These are phyloP conservation scores for Aspergillus niger DNA, from an alignment of 2,329 filamentous ascomycete species.

Conservation along the genomic window DNA sequence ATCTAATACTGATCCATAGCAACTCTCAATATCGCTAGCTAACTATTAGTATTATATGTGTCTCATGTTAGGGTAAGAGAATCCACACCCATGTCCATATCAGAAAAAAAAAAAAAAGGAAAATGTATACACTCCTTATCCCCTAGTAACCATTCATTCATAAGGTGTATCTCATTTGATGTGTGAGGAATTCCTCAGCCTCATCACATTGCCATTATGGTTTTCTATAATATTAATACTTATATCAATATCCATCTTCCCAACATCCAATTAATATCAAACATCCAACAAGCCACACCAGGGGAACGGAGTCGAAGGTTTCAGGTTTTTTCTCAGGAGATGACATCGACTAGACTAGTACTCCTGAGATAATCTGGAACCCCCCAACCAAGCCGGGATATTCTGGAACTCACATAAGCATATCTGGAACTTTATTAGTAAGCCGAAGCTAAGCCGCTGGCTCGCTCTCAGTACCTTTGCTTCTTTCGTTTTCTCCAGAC, in stretches of 20 bases:
- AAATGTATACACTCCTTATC: background rate
- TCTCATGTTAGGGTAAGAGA: background rate
- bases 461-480: no score
- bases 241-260: background rate
- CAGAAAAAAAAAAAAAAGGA: no score
- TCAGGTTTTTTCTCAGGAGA: background rate
- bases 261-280: background rate
- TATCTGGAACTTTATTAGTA: constrained; percentile 4
- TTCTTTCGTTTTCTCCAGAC: no score
- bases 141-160: background rate
- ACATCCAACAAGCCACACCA: background rate
- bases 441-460: background rate
- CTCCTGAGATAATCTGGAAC: background rate
- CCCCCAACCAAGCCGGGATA: background rate
- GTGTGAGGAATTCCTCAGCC: background rate
- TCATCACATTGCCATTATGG: constrained; percentile 2
- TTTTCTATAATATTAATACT: no score
- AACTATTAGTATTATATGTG: no score
- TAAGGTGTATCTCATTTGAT: constrained; percentile 2
- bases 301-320: background rate
- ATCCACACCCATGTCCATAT: background rate
- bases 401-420: constrained; percentile 4
- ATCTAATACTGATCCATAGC: no score
- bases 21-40: no score
- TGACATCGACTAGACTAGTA: background rate